phyloP scores from a whole-genome alignment of 192 early-diverging fungal species.

The Coemansia asiatica region DNA sequence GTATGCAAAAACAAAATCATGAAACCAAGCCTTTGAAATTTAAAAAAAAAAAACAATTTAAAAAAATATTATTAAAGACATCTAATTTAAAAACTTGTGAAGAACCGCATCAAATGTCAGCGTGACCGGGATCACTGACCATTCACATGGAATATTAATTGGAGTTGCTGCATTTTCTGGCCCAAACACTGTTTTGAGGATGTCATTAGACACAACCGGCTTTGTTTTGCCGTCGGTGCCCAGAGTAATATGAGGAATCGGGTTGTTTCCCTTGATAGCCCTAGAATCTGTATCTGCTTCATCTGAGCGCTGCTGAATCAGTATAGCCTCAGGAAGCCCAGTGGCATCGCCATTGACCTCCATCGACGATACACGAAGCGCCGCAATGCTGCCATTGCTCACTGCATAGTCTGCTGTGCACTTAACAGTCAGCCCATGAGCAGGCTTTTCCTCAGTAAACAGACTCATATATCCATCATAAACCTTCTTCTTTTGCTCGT shows the following conservation, averaged over 20 bases:
- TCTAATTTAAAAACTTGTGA: slow-evolving; percentile 29
- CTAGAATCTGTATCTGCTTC: background rate
- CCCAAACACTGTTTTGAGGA: slow-evolving; percentile 48
- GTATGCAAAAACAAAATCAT: background rate
- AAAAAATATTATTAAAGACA: slow-evolving; percentile 1
- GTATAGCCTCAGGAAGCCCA: slow-evolving; percentile 12
- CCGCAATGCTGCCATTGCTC: slow-evolving; percentile 50
- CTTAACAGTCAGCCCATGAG: slow-evolving; percentile 4
- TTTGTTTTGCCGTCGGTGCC: slow-evolving; percentile 25
- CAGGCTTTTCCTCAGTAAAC: slow-evolving; percentile 14
- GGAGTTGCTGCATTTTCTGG: slow-evolving; percentile 26
- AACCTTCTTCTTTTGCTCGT: slow-evolving; percentile 26
- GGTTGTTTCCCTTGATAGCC: slow-evolving; percentile 10
- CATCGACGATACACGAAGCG: slow-evolving; percentile 36
- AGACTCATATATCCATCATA: slow-evolving; percentile 32
- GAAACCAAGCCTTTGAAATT: too few species aligned
- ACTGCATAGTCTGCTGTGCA: slow-evolving; percentile 57
- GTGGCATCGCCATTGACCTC: slow-evolving; percentile 1
- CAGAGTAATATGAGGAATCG: slow-evolving; percentile 49
- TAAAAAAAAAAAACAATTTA: slow-evolving; percentile 6
- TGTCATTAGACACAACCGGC: slow-evolving; percentile 35
- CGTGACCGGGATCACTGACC: slow-evolving; percentile 39
- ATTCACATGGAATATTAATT: slow-evolving; percentile 25
- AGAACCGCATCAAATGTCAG: slow-evolving; percentile 34
- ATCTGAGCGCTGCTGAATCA: background rate